A percentile compares a stretch with the other conserved stretches of the same genome.
These are phyloP conservation scores for Syzygium syzygioides DNA, from an alignment of 441 rosid species.

Conservation along the genomic window DNA sequence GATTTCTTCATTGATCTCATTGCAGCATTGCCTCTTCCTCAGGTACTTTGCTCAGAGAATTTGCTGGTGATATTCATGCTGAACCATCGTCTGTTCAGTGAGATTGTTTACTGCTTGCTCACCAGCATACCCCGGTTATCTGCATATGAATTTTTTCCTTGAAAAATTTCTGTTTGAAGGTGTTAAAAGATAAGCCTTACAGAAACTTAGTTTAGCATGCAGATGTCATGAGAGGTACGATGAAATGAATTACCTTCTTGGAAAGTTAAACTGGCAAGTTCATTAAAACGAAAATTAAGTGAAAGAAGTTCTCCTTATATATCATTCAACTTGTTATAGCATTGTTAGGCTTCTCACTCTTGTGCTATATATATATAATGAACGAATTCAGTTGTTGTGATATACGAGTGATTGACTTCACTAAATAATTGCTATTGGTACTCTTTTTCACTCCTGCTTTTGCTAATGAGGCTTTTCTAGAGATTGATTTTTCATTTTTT, in stretches of 20 bases:
- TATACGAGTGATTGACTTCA: neutral
- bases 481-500: neutral
- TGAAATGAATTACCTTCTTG: neutral
- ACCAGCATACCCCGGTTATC: neutral
- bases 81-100: neutral
- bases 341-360: neutral
- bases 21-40: constrained; percentile 97
- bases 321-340: neutral
- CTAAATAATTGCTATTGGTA: neutral
- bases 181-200: neutral
- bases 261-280: neutral
- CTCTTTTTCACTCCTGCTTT: neutral
- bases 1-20: constrained; percentile 84
- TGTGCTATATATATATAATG: neutral
- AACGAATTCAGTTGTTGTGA: neutral
- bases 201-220: neutral
- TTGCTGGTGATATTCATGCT: neutral
- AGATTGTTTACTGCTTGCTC: neutral
- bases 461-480: neutral
- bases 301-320: neutral
- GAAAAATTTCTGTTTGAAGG: neutral
- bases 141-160: neutral
- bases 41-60: constrained; percentile 36
- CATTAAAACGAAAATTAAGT: neutral
- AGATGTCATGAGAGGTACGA: neutral